Base-by-base conservation (phyloP, 345 rosid species). In the Melaleuca quinquenervia region DNA sequence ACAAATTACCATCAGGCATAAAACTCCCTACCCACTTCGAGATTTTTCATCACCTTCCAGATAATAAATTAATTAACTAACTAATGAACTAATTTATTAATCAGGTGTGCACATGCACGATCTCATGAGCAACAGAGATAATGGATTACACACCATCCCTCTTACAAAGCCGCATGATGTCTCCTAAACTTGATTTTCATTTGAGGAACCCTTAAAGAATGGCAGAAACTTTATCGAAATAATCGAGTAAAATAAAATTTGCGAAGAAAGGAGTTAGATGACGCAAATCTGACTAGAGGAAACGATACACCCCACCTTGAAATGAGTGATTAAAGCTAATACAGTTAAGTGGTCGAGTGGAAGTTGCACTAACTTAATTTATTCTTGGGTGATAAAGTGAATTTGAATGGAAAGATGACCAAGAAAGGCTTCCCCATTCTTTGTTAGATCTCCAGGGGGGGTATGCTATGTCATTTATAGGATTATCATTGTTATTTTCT, bases 141-240 rank as follows among this genome's bases (percentile, higher is more conserved):
- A 82, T 91, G 90, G 92, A 84, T 89, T 83, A 89, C 89, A 83
- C 78, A 70, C 78, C 78, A 18, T 70, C 78, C 78, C 78, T 70
- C 78, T 70, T 32, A 70, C 48, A 70, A 32, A 70, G 78, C 78
- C 26, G 45, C 26, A 70, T 36, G 1, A 84, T 55, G 70, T 54
- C 60, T 24, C 32, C 36, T 15, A 5, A 8, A 86, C 87, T 62
- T 49, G 48, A 70, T 27, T 27, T 16, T 51, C 22, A 52, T 78
- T 86, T 50, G 52, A 53, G 85, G 6, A 75, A 64, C 32, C 76
- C 76, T 64, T 18, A 32, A 8, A 64, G 24, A 64, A 64, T 64
- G 32, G 21, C 11, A 32, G 24, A 32, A 64, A 32, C 24, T 16
- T 76, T 49, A 85, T 14, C 22, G 26, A 9, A 56, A 84, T 52